Base-by-base conservation (phyloP, 106 monocot species). In the Phalaenopsis equestris region DNA sequence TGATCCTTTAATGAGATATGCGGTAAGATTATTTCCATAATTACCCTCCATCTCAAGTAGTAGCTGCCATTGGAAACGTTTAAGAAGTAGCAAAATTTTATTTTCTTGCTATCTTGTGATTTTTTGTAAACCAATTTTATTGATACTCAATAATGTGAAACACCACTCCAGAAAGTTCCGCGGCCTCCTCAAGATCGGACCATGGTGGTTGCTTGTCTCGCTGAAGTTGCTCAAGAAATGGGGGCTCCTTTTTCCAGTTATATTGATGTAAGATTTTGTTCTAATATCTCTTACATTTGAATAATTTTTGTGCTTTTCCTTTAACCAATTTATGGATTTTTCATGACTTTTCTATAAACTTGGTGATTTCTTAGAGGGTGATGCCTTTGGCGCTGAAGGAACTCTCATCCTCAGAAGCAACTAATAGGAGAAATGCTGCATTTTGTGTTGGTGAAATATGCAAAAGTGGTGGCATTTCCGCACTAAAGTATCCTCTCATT, bases 151-250 rank as follows among this genome's bases (percentile, higher is more conserved):
- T 49, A 21, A 73, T 75, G 38, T 11, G 73, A 37, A 77, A 56
- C 12, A 80, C 39, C 39, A 74, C 56, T 80, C 55, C 86, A 98
- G 98, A 98, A 91, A 98, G 89, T 80, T 82, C 85, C 89, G 19
- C 90, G 85, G 19, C 92, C 98, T 73, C 85, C 83, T 46, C 89
- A 92, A 84, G 98, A 98, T 80, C 86, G 88, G 38, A 94, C 98
- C 7, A 98, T 98, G 98, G 98, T 94, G 52, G 91, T 98, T 83
- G 98, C 98, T 72, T 91, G 92, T 81, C 86, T 98, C 8, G 98
- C 99, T 74, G 99, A 99, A 84, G 94, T 99, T 86, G 99, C 99
- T 83, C 99, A 95, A 80, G 86, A 88, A 61, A 95, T 99, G 99
- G 99, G 99, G 76, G 74, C 86, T 77, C 90, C 99, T 73, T 91